Evolutionary conservation across 2,329 filamentous ascomycete genomes (phyloP).

Genomic region (Fusarium bactridioides): DNA sequence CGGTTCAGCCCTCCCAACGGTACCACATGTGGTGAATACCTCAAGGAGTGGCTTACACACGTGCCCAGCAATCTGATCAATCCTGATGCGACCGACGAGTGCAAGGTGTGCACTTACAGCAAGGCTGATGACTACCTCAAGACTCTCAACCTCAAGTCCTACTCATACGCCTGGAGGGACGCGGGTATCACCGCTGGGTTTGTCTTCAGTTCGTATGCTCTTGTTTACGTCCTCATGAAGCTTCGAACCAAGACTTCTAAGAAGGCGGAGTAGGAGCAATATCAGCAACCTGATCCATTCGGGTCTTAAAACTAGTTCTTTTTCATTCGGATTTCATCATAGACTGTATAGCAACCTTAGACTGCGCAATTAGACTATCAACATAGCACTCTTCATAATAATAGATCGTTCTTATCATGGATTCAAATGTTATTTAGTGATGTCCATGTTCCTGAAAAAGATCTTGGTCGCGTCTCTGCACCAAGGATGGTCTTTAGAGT

Average conservation of each 20-base stretch:
- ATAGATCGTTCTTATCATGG: background rate
- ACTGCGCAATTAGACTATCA: background rate
- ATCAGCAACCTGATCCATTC: background rate
- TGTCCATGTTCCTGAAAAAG: no score
- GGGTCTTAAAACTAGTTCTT: background rate
- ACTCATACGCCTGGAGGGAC: conserved; percentile 73
- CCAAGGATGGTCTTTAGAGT: background rate
- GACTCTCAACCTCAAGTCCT: conserved; percentile 66
- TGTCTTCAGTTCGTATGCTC: conserved; percentile 59
- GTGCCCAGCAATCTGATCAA: conserved; percentile 63
- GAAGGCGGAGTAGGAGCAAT: conserved; percentile 48
- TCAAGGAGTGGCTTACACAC: conserved; percentile 57
- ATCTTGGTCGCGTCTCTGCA: background rate
- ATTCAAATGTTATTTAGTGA: background rate
- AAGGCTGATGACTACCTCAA: conserved; percentile 66
- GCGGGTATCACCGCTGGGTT: conserved; percentile 67
- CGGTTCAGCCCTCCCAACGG: conserved; percentile 58
- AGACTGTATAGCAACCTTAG: background rate
- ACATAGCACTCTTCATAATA: background rate
- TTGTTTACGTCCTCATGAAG: conserved; percentile 58
- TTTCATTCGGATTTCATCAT: background rate
- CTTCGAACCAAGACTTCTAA: conserved; percentile 58
- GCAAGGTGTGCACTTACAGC: conserved; percentile 68
- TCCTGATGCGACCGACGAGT: conserved; percentile 62
- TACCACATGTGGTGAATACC: conserved; percentile 66